These are phyloP conservation scores for Saccharomyces paradoxus DNA, from an alignment of 805 yeast species.

Conservation along the genomic window DNA sequence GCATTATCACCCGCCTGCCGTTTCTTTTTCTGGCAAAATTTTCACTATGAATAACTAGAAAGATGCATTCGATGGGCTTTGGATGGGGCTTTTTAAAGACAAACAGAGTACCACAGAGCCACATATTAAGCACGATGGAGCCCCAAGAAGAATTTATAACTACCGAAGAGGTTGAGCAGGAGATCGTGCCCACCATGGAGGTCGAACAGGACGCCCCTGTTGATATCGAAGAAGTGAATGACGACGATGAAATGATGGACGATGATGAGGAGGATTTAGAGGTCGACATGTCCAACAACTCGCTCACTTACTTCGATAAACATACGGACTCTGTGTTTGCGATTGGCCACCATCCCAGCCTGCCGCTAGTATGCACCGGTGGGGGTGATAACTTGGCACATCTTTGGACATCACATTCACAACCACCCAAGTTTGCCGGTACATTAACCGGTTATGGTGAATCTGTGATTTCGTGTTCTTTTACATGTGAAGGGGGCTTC, in stretches of 20 bases:
- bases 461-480: conserved; percentile 76
- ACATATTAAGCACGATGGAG: conserved; percentile 6
- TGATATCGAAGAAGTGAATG: conserved; percentile 35
- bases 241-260: conserved; percentile 31
- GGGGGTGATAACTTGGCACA: conserved; percentile 90
- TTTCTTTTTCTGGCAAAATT: not conserved
- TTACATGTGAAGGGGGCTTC: conserved; percentile 73
- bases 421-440: conserved; percentile 73
- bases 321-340: conserved; percentile 84
- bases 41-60: not conserved
- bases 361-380: conserved; percentile 85
- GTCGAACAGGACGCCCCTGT: conserved; percentile 30
- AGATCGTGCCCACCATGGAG: conserved; percentile 25
- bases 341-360: conserved; percentile 71
- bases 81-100: not conserved
- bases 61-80: not conserved
- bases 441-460: conserved; percentile 78
- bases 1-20: not conserved
- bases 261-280: conserved; percentile 44
- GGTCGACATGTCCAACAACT: conserved; percentile 83
- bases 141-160: conserved; percentile 34
- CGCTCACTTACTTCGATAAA: conserved; percentile 79
- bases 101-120: not conserved
- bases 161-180: conserved; percentile 39
- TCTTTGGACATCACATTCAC: conserved; percentile 86